These are phyloP conservation scores for Zizania latifolia DNA, from an alignment of 176 grass and related monocot genomes.

Conservation along the genomic window DNA sequence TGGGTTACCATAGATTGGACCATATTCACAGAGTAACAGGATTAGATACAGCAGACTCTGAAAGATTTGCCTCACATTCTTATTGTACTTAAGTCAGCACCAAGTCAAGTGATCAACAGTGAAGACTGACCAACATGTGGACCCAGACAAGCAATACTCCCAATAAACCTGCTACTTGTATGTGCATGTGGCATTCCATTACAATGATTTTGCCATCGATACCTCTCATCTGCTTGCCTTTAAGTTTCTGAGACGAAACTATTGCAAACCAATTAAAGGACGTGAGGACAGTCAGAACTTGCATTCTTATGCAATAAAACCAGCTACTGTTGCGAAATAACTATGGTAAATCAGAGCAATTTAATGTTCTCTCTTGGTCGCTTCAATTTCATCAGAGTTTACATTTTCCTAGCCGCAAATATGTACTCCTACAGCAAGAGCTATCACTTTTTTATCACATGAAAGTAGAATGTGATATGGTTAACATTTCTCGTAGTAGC, in stretches of 20 bases:
- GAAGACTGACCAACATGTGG: conserved; percentile 5
- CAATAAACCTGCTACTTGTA: conserved; percentile 9
- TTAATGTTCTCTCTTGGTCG: conserved; percentile 29
- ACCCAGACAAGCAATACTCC: neutral
- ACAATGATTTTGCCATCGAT: conserved; percentile 43
- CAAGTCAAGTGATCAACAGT: conserved; percentile 21
- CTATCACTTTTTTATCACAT: neutral
- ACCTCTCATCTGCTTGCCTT: conserved; percentile 25
- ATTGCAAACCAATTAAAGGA: conserved; percentile 30
- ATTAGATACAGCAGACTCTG: conserved; percentile 15
- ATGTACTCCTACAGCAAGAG: neutral
- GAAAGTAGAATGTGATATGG: neutral
- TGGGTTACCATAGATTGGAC: neutral
- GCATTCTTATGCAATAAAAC: conserved; percentile 36
- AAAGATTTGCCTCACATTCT: conserved; percentile 5
- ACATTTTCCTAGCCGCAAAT: conserved; percentile 7
- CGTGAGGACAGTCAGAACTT: conserved; percentile 30
- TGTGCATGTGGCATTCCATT: conserved; percentile 23
- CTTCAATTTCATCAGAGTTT: conserved; percentile 12
- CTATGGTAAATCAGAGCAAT: conserved; percentile 30
- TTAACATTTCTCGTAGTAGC: neutral
- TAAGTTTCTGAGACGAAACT: conserved; percentile 33
- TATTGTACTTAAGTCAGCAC: conserved; percentile 16
- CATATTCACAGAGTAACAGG: neutral
- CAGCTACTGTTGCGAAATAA: conserved; percentile 20